A percentile compares a stretch with the other conserved stretches of the same genome.
Evolutionary conservation across 2,329 filamentous ascomycete genomes (phyloP).

Genomic region (Hypoxylon sp.): DNA sequence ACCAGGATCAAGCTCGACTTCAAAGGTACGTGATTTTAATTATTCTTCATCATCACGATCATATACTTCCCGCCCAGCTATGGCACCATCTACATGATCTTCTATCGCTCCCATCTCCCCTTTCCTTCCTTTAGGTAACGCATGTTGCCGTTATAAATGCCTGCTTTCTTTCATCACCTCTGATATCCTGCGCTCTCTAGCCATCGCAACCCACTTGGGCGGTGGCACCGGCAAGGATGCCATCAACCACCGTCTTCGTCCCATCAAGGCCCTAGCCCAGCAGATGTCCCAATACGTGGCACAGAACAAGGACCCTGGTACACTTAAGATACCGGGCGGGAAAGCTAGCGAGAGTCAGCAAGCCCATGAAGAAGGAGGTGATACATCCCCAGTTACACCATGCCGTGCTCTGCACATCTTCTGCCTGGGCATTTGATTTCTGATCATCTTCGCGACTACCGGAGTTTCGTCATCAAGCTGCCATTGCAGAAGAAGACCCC

Average conservation of each 20-base stretch:
- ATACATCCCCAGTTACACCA: neutral
- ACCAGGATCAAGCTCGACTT: constrained; percentile 63
- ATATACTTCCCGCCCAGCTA: neutral
- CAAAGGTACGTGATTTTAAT: constrained; percentile 58
- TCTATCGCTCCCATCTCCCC: too few species aligned
- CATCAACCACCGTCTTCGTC: neutral
- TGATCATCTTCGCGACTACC: neutral
- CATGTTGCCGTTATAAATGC: neutral
- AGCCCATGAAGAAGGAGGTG: neutral
- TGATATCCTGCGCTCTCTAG: constrained; percentile 7
- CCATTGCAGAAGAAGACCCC: too few species aligned
- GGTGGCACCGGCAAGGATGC: neutral
- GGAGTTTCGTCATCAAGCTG: neutral
- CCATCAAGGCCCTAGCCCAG: neutral
- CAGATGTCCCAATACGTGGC: neutral
- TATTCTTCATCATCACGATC: neutral
- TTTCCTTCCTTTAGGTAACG: neutral
- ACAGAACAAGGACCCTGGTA: neutral
- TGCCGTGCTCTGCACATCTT: neutral
- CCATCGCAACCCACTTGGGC: constrained; percentile 19
- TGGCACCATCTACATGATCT: too few species aligned
- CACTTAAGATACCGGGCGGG: neutral
- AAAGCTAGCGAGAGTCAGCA: neutral
- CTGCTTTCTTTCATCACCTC: neutral
- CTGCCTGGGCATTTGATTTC: neutral